Evolutionary conservation across 257 asterid species (phyloP).

Genomic region (Verbena officinalis): DNA sequence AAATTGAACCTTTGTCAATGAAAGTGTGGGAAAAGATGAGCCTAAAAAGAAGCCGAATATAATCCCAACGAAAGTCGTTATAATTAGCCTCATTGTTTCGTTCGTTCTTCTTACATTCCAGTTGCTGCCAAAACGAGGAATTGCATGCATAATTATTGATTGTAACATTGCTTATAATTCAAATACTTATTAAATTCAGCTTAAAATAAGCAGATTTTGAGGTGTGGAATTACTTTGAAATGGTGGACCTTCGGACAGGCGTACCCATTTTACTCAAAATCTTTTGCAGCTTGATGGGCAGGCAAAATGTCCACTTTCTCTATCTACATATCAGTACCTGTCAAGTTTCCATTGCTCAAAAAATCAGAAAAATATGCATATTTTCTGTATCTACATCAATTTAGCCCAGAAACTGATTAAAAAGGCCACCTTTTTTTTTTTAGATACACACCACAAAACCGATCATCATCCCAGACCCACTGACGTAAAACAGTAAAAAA

Average conservation of each 20-base stretch:
- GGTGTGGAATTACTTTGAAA: slow-evolving; percentile 31
- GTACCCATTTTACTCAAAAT: slow-evolving; percentile 49
- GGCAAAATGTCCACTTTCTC: slow-evolving; percentile 23
- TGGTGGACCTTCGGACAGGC: slow-evolving; percentile 37
- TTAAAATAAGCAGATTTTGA: slow-evolving; percentile 10
- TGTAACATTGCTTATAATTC: neutral
- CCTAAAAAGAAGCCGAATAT: slow-evolving; percentile 85
- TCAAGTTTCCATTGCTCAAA: slow-evolving; percentile 26
- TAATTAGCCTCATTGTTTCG: slow-evolving; percentile 74
- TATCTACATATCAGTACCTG: slow-evolving; percentile 29
- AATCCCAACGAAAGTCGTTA: slow-evolving; percentile 72
- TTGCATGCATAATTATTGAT: slow-evolving; percentile 2
- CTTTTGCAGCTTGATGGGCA: slow-evolving; percentile 33
- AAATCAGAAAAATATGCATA: slow-evolving; percentile 16
- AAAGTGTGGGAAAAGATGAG: slow-evolving; percentile 75
- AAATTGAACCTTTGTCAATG: slow-evolving; percentile 58
- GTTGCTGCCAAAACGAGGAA: slow-evolving; percentile 42
- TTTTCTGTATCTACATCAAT: slow-evolving; percentile 19
- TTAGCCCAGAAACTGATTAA: slow-evolving; percentile 17
- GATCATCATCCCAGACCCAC: slow-evolving; percentile 17
- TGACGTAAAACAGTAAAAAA: neutral
- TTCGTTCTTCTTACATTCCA: slow-evolving; percentile 60
- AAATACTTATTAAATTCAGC: neutral
- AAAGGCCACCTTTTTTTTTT: neutral
- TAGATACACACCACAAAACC: neutral